Conservation (phyloP, 768 basidiomycete species). For the Imleria badia region DNA sequence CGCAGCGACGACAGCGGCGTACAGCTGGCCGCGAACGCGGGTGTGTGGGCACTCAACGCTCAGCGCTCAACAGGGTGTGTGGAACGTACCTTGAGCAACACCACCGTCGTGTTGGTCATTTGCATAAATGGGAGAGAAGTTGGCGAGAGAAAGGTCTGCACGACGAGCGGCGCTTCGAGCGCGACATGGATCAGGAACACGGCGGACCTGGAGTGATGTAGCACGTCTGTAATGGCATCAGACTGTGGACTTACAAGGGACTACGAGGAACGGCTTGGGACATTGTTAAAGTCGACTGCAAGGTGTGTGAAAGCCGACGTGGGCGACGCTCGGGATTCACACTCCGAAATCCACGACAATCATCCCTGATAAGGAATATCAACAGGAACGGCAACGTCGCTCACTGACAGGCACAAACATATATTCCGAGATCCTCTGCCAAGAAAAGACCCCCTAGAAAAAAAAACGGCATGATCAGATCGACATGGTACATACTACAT, state of each 20-base stretch:
- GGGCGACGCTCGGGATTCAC: conserved; percentile 6
- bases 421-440: too few species aligned
- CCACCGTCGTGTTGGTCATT: conserved; percentile 78
- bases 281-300: conserved; percentile 3
- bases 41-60: too few species aligned
- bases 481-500: conserved; percentile 9
- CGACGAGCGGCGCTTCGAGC: conserved; percentile 71
- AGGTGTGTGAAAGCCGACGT: neutral
- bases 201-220: conserved; percentile 42
- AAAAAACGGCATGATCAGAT: conserved; percentile 3
- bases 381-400: neutral
- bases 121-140: conserved; percentile 68
- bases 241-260: conserved; percentile 38
- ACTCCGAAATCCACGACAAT: conserved; percentile 30
- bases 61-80: too few species aligned
- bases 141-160: conserved; percentile 73
- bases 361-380: conserved; percentile 19
- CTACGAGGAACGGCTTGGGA: conserved; percentile 31
- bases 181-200: conserved; percentile 81
- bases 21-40: conserved; percentile 47
- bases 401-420: too few species aligned
- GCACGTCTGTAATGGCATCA: neutral
- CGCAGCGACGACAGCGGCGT: conserved; percentile 59
- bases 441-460: neutral
- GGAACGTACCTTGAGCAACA: conserved; percentile 66